Evolutionary conservation across 345 rosid genomes (phyloP).

Genomic region (Corymbia maculata): DNA sequence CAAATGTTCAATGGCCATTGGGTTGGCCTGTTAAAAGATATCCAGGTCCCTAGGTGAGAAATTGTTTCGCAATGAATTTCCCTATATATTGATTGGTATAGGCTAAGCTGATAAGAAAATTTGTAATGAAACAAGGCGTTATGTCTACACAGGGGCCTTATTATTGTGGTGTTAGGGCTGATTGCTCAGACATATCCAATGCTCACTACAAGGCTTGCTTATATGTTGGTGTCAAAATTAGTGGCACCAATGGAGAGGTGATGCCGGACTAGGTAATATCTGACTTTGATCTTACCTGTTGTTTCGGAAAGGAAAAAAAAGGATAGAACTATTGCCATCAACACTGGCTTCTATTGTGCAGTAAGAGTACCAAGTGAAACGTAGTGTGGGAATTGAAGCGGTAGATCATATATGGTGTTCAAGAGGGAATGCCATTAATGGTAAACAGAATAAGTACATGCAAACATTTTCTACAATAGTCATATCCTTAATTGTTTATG

Average conservation of each 20-base stretch:
- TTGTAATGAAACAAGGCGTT: too few relatives aligned
- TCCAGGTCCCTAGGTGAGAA: slow-evolving; percentile 87
- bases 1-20: slow-evolving; percentile 80
- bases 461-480: background rate
- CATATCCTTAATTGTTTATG: background rate
- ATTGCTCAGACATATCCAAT: slow-evolving; percentile 89
- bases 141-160: slow-evolving; percentile 68
- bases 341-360: too few relatives aligned
- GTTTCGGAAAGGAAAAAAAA: too few relatives aligned
- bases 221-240: slow-evolving; percentile 74
- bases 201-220: slow-evolving; percentile 92
- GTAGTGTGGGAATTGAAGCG: too few relatives aligned
- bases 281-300: background rate
- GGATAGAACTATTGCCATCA: too few relatives aligned
- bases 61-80: background rate
- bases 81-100: background rate
- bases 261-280: slow-evolving; percentile 83
- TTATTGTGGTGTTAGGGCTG: slow-evolving; percentile 86
- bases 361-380: too few relatives aligned
- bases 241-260: slow-evolving; percentile 93
- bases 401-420: too few relatives aligned
- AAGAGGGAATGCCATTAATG: too few relatives aligned
- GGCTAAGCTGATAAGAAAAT: background rate
- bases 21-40: slow-evolving; percentile 97
- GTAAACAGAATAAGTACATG: too few relatives aligned